Percentiles rank a stretch among this genome's conserved stretches.
Conservation (phyloP, 352 stramenopile genomes). For the Blastocystis sp. region DNA sequence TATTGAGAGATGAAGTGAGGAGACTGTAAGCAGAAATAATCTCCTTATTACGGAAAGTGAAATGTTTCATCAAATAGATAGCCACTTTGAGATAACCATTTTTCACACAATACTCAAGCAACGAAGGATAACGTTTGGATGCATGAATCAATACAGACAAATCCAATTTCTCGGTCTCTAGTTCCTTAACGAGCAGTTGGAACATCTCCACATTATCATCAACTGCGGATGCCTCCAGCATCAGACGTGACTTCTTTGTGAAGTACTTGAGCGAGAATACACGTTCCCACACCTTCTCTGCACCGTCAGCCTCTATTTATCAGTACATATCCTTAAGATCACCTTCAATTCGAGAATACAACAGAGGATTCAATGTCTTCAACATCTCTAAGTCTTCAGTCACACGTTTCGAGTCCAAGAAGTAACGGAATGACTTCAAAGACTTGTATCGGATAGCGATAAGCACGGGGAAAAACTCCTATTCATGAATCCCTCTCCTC, state of each 20-base stretch:
- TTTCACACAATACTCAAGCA: slow-evolving; percentile 1
- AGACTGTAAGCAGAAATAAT: neutral
- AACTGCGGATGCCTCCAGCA: slow-evolving; percentile 16
- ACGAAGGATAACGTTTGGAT: slow-evolving; percentile 9
- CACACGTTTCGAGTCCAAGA: neutral
- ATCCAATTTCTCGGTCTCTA: neutral
- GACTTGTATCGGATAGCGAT: neutral
- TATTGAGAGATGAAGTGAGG: neutral
- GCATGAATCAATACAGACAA: neutral
- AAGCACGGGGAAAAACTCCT: neutral
- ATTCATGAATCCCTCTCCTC: neutral
- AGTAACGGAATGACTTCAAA: neutral
- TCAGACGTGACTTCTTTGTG: neutral
- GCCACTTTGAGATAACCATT: neutral
- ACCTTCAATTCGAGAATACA: neutral
- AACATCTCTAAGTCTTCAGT: neutral
- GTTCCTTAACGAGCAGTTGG: neutral
- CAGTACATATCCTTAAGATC: neutral
- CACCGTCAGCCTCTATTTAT: neutral
- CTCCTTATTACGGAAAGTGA: slow-evolving; percentile 50
- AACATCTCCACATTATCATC: neutral
- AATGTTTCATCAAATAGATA: slow-evolving; percentile 13
- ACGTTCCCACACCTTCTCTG: neutral
- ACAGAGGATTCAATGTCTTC: neutral
- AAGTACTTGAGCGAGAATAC: slow-evolving; percentile 24